Percentiles rank a stretch among this genome's conserved stretches.
These are phyloP conservation scores for Picea glauca DNA, from an alignment of 75 land plant genomes.

Conservation along the genomic window DNA sequence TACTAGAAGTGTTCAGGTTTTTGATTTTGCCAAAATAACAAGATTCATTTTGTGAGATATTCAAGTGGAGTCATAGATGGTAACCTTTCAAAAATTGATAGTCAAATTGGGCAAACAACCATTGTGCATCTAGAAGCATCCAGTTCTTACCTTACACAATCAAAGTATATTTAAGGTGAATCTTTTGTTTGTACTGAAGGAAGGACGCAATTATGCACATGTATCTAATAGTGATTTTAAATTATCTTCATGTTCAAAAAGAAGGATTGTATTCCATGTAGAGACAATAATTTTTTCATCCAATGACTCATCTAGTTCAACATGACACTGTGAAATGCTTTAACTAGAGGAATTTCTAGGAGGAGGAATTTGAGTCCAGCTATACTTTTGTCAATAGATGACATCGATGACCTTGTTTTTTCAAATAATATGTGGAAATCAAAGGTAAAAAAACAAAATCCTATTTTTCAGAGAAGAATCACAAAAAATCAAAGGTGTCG, in stretches of 20 bases:
- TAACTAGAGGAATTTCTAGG: too few relatives aligned
- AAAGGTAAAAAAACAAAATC: too few relatives aligned
- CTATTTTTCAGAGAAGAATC: too few relatives aligned
- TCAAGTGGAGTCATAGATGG: constrained; percentile 1
- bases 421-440: too few relatives aligned
- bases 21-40: neutral
- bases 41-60: neutral
- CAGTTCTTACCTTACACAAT: neutral
- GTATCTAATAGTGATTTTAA: neutral
- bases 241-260: neutral
- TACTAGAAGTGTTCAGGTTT: neutral
- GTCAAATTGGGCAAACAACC: neutral
- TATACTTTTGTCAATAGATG: too few relatives aligned
- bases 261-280: neutral
- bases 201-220: neutral
- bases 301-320: constrained; percentile 5
- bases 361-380: too few relatives aligned
- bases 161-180: neutral
- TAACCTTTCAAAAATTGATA: neutral
- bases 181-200: neutral
- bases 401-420: too few relatives aligned
- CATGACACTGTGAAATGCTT: too few relatives aligned
- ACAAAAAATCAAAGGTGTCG: too few relatives aligned
- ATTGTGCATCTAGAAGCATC: neutral
- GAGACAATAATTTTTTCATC: neutral